These are phyloP conservation scores for Sonneratia alba DNA, from an alignment of 345 rosid species.

Conservation along the genomic window DNA sequence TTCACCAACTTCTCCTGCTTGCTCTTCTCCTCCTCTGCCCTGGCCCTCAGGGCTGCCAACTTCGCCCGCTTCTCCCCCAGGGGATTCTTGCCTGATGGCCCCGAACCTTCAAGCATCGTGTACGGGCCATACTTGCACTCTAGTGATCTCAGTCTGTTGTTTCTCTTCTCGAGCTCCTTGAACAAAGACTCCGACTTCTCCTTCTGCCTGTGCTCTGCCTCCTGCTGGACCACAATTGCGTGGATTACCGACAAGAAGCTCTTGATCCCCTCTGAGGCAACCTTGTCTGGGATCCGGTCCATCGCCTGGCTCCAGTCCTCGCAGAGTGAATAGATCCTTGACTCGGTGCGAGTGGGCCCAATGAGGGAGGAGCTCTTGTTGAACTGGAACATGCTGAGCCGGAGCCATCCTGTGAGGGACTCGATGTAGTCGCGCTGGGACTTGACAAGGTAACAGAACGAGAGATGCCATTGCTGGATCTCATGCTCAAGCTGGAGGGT, in stretches of 20 bases:
- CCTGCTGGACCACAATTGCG: constrained; percentile 81
- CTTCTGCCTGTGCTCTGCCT: constrained; percentile 77
- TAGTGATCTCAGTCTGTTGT: constrained; percentile 48
- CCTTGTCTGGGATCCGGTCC: constrained; percentile 86
- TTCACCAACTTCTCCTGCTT: constrained; percentile 69
- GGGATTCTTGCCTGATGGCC: constrained; percentile 34
- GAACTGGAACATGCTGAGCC: constrained; percentile 87
- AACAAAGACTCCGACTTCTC: constrained; percentile 58
- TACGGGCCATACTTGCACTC: constrained; percentile 70
- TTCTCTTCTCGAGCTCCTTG: constrained; percentile 65
- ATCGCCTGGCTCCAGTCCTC: constrained; percentile 88
- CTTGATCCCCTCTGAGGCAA: constrained; percentile 94
- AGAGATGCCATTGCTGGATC: constrained; percentile 88
- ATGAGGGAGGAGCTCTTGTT: constrained; percentile 46
- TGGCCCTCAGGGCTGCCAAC: constrained; percentile 49
- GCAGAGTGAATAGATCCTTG: constrained; percentile 69
- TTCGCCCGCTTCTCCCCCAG: constrained; percentile 58
- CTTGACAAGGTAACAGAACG: constrained; percentile 70
- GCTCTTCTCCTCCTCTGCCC: constrained; percentile 76
- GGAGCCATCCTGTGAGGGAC: constrained; percentile 84
- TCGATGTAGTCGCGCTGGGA: constrained; percentile 84
- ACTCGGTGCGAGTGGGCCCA: constrained; percentile 35
- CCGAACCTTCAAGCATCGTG: constrained; percentile 34
- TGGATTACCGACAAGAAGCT: constrained; percentile 72
- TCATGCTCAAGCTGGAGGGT: constrained; percentile 87